Conservation (phyloP, 108 stramenopile species). For the Cylindrotheca fusiformis region DNA sequence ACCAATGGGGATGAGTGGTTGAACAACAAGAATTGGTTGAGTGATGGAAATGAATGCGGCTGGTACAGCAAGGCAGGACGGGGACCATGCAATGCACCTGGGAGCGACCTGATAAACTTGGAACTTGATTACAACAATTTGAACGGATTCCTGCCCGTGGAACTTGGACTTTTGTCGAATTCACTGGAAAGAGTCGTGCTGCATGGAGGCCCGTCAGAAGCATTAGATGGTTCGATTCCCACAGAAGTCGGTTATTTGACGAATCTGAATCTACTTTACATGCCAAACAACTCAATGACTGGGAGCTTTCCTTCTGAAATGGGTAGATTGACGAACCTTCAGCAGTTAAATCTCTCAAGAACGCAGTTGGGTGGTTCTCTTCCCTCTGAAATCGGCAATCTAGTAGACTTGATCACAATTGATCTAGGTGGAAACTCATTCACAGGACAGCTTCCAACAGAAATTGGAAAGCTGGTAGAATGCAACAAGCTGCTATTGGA, state of each 20-base stretch:
- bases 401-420: conserved; percentile 35
- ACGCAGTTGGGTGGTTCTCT: conserved; percentile 14
- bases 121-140: conserved; percentile 33
- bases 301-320: conserved; percentile 49
- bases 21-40: conserved; percentile 19
- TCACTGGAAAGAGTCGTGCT: conserved; percentile 18
- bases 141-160: conserved; percentile 25
- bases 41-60: conserved; percentile 23
- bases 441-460: conserved; percentile 37
- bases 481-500: conserved; percentile 36
- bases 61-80: conserved; percentile 22
- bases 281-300: conserved; percentile 22
- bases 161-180: conserved; percentile 27
- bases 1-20: conserved; percentile 45
- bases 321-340: conserved; percentile 32
- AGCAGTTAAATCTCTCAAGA: conserved; percentile 28
- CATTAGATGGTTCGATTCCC: conserved; percentile 44
- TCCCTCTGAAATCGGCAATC: conserved; percentile 41
- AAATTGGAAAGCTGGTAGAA: conserved; percentile 35
- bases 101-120: conserved; percentile 11
- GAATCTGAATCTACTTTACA: conserved; percentile 35
- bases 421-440: conserved; percentile 46
- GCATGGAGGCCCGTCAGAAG: conserved; percentile 8
- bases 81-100: conserved; percentile 1
- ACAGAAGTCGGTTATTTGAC: conserved; percentile 43